These are phyloP conservation scores for Nicotiana rustica DNA, from an alignment of 305 asterid species.

Conservation along the genomic window DNA sequence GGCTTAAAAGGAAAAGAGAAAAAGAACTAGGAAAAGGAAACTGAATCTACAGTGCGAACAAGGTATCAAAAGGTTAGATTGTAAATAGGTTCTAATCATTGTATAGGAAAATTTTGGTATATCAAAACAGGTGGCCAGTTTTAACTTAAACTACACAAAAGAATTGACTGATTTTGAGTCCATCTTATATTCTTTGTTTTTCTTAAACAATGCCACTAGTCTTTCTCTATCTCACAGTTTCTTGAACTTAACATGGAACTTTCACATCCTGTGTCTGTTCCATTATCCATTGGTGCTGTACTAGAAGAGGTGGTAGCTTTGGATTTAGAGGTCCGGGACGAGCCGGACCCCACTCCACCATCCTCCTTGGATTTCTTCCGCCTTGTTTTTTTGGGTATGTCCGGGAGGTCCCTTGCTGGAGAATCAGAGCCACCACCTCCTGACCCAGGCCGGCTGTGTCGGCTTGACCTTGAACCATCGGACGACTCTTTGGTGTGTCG, in stretches of 20 bases:
- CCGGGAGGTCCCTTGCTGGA: conserved; percentile 49
- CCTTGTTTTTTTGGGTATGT: conserved; percentile 64
- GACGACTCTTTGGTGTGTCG: conserved; percentile 28
- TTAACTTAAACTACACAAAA: conserved; percentile 34
- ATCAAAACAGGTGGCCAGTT: conserved; percentile 23
- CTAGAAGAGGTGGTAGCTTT: conserved; percentile 40
- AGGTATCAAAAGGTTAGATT: conserved; percentile 1
- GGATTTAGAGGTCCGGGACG: conserved; percentile 39
- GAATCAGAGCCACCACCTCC: conserved; percentile 39
- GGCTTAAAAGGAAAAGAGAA: background rate
- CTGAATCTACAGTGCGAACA: background rate
- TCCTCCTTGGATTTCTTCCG: conserved; percentile 79
- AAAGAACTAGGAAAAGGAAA: background rate
- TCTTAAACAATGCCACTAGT: conserved; percentile 34
- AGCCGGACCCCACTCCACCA: conserved; percentile 37
- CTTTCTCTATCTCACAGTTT: conserved; percentile 41
- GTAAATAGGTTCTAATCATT: conserved; percentile 28
- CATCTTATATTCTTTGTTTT: background rate
- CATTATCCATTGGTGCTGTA: conserved; percentile 37
- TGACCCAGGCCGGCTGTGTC: conserved; percentile 34
- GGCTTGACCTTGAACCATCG: conserved; percentile 10
- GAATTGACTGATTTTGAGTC: background rate
- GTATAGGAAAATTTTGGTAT: background rate
- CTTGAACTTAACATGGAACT: conserved; percentile 25
- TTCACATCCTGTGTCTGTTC: conserved; percentile 27